Conservation (phyloP, 352 stramenopile species). For the Phytophthora pseudosyringae region DNA sequence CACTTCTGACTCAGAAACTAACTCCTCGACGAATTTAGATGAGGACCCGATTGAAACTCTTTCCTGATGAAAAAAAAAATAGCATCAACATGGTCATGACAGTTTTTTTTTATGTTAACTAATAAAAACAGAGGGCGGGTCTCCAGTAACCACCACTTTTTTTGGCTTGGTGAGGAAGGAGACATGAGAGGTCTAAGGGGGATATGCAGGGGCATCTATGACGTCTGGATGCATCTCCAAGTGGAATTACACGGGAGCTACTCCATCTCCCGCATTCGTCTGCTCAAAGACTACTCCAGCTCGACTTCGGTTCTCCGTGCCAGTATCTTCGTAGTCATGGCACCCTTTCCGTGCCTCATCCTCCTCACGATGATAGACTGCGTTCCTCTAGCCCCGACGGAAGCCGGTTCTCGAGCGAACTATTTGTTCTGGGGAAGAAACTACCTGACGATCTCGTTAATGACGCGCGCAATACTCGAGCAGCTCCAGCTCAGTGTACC, state of each 20-base stretch:
- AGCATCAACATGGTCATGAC: too few species aligned
- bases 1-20: background rate
- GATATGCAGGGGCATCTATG: conserved; percentile 11
- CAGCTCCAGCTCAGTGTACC: conserved; percentile 31
- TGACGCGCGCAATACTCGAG: conserved; percentile 28
- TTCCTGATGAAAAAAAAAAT: too few species aligned
- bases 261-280: conserved; percentile 29
- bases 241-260: conserved; percentile 51
- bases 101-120: too few species aligned
- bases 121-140: background rate
- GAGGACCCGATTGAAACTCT: too few species aligned
- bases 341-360: conserved; percentile 28
- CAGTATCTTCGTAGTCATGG: conserved; percentile 11
- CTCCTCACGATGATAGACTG: conserved; percentile 33
- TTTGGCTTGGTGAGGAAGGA: background rate
- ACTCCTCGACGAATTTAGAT: too few species aligned
- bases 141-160: background rate
- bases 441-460: conserved; percentile 30
- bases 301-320: conserved; percentile 21
- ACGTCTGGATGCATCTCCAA: conserved; percentile 41
- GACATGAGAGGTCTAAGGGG: conserved; percentile 7
- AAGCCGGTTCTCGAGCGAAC: conserved; percentile 25
- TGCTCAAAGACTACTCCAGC: conserved; percentile 15
- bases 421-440: conserved; percentile 34
- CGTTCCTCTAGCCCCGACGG: conserved; percentile 20